Base-by-base conservation (phyloP, 345 rosid species). In the Hevea brasiliensis region DNA sequence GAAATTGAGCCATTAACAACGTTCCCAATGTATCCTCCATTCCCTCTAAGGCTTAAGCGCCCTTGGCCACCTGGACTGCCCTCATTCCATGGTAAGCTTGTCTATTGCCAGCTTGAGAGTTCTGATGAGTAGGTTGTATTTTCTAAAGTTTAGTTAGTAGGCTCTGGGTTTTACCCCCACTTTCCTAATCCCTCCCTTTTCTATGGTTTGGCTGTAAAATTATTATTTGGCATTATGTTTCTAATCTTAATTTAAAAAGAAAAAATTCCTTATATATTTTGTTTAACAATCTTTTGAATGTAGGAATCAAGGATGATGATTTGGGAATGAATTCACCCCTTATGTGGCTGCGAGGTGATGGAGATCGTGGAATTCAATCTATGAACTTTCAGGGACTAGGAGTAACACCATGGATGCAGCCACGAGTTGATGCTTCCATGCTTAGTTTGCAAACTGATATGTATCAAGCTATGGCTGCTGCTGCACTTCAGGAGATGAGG, bases 21-120 rank as follows among this genome's bases (percentile, higher is more conserved):
- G 21, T 96, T 96, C 77, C 99, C 99, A 0, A 93, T 91, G 96
- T 96, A 96, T 77, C 96, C 98, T 77, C 96, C 92, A 47, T 96
- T 96, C 78, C 92, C 98, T 27, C 80, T 89, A 58, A 86, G 98
- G 88, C 94, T 93, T 66, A 96, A 96, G 84, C 90, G 99, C 70
- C 98, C 98, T 0, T 96, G 99, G 99, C 93, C 96, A 29, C 84
- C 94, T 23, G 98, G 99, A 55, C 75, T 88, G n/a, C 93, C 97
- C 21, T 72, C 96, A 71, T 88, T 85, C 79, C 85, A 87, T 24
- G 97, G 99, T 92, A 86, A 57, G 71, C 54, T 73, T 76, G 41
- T 61, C 64, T 51, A 14, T 64, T 47, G 41, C 23, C 48, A 41
- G 37, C 51, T 62, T 59, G 29, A 23, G 32, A 40, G 40, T 57